Evolutionary conservation across 2,329 filamentous ascomycete genomes (phyloP), one percentile per base, ranked within the genome.

Genomic region (Aspergillus sp.): DNA sequence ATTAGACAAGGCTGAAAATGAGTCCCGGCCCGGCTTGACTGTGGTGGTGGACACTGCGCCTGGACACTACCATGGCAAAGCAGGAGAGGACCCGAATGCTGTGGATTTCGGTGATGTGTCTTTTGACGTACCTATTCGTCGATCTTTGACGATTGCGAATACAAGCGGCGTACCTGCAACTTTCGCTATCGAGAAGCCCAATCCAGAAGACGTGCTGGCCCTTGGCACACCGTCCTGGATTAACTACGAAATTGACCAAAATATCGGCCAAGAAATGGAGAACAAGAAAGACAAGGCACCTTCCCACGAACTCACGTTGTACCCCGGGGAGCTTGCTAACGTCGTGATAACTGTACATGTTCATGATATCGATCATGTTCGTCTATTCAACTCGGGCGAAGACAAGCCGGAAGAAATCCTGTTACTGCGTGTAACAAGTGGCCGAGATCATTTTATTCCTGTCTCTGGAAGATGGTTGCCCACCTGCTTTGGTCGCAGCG

Each of bases 401-500:
- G 62, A 73, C 4, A 72, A 71, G 6, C 71, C 98, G 0, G 91
- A 97, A 49, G 90, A 97, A 51, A 83, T 98, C 3, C 73, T 98
- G 6, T 85, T 98, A 2, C 75, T 98, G 7, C 83, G 90, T 1
- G 87, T 98, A 5, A 77, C 82, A 8, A 81, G 85, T 41, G 94
- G 94, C 1, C 79, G 90, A 38, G 93, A 98, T 57, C 87, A 97
- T 60, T 98, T 98, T 61, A 81, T 98, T 33, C 85, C 90, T 0
- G 74, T 95, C 0, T 82, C 79, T 26, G 93, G 80, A 0, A 72
- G 69, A 1, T 98, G 93, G 91, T 71, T 85, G 4, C 86, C 86
- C 7, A 89, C 88, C 0, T 87, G 83, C 55, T 87, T 97, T 39
- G 88, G 88, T 0, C 82, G 88, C 32, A 90, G 87, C 0, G 77